phyloP scores from a whole-genome alignment of 495 filamentous ascomycete species.

The Penicillium dipodomyicola region DNA sequence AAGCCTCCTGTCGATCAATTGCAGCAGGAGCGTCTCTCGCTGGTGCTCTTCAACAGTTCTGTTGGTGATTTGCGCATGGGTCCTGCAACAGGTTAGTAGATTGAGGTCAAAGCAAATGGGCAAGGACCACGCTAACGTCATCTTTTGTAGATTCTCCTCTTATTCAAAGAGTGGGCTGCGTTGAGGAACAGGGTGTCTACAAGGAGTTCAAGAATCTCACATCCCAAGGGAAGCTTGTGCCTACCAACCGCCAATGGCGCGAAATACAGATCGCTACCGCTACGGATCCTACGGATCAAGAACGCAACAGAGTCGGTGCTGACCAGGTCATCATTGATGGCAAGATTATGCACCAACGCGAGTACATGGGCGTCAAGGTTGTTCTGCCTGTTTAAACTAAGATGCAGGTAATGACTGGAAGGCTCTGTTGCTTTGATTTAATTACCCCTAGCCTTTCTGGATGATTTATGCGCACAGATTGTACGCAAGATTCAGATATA shows the following conservation, averaged over 20 bases:
- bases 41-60: conserved; percentile 46
- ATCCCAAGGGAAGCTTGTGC: conserved; percentile 33
- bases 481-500: neutral
- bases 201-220: conserved; percentile 40
- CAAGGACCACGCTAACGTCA: neutral
- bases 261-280: conserved; percentile 42
- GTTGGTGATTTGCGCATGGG: conserved; percentile 38
- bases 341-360: conserved; percentile 42
- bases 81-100: conserved; percentile 27
- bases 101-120: neutral
- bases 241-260: conserved; percentile 40
- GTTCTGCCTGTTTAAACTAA: conserved; percentile 34
- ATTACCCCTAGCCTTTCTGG: neutral
- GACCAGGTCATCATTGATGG: conserved; percentile 40
- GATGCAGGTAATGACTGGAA: neutral
- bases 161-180: conserved; percentile 39
- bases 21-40: conserved; percentile 38
- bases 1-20: conserved; percentile 43
- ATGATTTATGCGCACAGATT: neutral
- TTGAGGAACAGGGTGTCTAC: conserved; percentile 43
- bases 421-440: neutral
- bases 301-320: conserved; percentile 34
- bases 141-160: conserved; percentile 32
- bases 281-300: conserved; percentile 41
- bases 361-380: conserved; percentile 46